Evolutionary conservation across 2,329 filamentous ascomycete genomes (phyloP), one percentile per base, ranked within the genome.

Genomic region (Anthostomella pinea): DNA sequence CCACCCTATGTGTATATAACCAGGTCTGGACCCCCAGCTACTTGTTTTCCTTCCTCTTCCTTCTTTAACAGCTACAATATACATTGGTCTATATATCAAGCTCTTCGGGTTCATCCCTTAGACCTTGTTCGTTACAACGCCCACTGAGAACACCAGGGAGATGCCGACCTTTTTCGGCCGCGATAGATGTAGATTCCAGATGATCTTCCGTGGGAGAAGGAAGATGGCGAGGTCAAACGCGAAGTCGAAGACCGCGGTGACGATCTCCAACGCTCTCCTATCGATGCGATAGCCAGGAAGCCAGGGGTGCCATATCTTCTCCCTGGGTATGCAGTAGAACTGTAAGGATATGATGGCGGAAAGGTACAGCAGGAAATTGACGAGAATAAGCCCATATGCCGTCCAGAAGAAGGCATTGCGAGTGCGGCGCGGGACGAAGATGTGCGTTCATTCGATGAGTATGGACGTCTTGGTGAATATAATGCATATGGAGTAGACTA

Each of bases 171-270:
- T 70, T 35, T 68, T 66, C 30, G 60, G 64, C 22, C 28, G 53
- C 2, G 65, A 62, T 43, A 70, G 58, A 28, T 65, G 61, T 3
- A 70, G 52, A 10, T 51, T 54, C 47, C 63, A 58, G 11, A 71
- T 57, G 5, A 64, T 60, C 8, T 56, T 59, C 35, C 68, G 61
- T 1, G 68, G 68, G 3, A 71, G 50, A 2, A 58, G 40, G 33
- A 66, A 63, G 22, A 65, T 64, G 14, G 67, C 32, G 8, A 70
- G 28, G 49, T 70, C 62, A 6, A 62, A 63, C n/a, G 62, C 17
- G 29, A 70, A 63, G 47, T 69, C 69, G n/a, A 67, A 48, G 4
- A 56, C 60, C 0, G 66, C 65, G 25, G 66, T 64, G 24, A 59
- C 51, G n/a, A 70, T 52, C 45, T 68, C 66, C 41, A 67, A 61